Percentiles rank a stretch among this genome's conserved stretches.
phyloP scores from a whole-genome alignment of 768 basidiomycete genomes.

The Hortiboletus campestris region DNA sequence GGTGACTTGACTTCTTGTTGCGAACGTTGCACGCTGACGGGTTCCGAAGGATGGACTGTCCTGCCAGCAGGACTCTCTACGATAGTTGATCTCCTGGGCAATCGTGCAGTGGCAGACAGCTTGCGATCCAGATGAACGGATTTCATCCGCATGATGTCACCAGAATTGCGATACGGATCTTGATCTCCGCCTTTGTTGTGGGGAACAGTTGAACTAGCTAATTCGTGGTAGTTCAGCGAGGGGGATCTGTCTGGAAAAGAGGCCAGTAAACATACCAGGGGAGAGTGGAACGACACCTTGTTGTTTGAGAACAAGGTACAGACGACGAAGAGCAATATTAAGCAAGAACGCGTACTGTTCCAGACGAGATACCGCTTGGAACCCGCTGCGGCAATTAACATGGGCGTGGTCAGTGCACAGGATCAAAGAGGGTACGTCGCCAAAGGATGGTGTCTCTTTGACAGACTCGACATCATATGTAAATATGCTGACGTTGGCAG shows the following conservation, averaged over 20 bases:
- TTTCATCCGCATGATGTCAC: constrained; percentile 92
- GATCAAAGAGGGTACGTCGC: constrained; percentile 68
- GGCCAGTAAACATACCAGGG: constrained; percentile 50
- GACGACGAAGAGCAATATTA: constrained; percentile 89
- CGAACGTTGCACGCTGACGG: constrained; percentile 44
- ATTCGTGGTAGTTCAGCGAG: constrained; percentile 9
- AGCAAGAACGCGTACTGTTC: constrained; percentile 98
- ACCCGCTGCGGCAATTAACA: constrained; percentile 65
- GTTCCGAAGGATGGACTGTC: constrained; percentile 73
- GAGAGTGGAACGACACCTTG: constrained; percentile 86
- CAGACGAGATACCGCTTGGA: constrained; percentile 87
- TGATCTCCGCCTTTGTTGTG: constrained; percentile 41
- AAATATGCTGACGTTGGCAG: constrained; percentile 79
- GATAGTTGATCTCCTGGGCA: constrained; percentile 92
- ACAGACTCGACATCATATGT: constrained; percentile 70
- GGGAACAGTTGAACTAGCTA: constrained; percentile 34
- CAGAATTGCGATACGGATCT: constrained; percentile 83
- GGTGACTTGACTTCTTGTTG: constrained; percentile 40
- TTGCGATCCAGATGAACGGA: constrained; percentile 94
- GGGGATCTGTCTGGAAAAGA: constrained; percentile 4
- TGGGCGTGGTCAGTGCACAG: constrained; percentile 79
- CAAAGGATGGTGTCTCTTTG: constrained; percentile 68
- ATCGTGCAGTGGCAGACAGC: constrained; percentile 85
- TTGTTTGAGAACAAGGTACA: constrained; percentile 85
- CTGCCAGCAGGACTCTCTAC: constrained; percentile 93